These are phyloP conservation scores for Mycena kentingensis DNA, from an alignment of 768 basidiomycete genomes.

Conservation along the genomic window DNA sequence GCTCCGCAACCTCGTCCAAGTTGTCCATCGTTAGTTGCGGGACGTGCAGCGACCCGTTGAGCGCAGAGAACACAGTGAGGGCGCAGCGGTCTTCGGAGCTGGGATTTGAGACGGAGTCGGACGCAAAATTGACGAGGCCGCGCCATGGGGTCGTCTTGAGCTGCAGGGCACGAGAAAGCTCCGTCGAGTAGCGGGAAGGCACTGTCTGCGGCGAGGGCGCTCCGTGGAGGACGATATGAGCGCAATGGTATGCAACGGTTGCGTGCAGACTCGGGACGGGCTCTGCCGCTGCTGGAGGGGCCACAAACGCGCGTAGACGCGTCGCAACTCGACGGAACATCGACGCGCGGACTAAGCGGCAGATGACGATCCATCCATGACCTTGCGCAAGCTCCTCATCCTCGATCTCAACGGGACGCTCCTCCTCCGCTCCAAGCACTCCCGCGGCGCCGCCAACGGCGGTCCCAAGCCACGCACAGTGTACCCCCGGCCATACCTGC, in stretches of 20 bases:
- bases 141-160: conserved; percentile 48
- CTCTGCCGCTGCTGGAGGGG: background rate
- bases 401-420: conserved; percentile 80
- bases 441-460: conserved; percentile 10
- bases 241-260: conserved; percentile 52
- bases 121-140: conserved; percentile 63
- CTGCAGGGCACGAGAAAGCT: conserved; percentile 53
- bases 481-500: conserved; percentile 67
- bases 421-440: conserved; percentile 56
- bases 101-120: conserved; percentile 40
- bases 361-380: background rate
- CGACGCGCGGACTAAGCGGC: too few relatives aligned
- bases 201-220: conserved; percentile 49
- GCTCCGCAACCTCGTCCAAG: conserved; percentile 46
- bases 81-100: conserved; percentile 28
- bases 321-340: too few relatives aligned
- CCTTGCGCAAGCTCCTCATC: conserved; percentile 63
- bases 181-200: conserved; percentile 48
- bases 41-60: conserved; percentile 51
- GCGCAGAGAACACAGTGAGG: conserved; percentile 55
- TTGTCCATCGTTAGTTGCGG: conserved; percentile 51
- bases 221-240: conserved; percentile 60
- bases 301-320: conserved; percentile 4
- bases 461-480: conserved; percentile 32
- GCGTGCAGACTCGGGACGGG: conserved; percentile 29